Evolutionary conservation across 768 basidiomycete genomes (phyloP).

Genomic region (Baorangia bicolor): DNA sequence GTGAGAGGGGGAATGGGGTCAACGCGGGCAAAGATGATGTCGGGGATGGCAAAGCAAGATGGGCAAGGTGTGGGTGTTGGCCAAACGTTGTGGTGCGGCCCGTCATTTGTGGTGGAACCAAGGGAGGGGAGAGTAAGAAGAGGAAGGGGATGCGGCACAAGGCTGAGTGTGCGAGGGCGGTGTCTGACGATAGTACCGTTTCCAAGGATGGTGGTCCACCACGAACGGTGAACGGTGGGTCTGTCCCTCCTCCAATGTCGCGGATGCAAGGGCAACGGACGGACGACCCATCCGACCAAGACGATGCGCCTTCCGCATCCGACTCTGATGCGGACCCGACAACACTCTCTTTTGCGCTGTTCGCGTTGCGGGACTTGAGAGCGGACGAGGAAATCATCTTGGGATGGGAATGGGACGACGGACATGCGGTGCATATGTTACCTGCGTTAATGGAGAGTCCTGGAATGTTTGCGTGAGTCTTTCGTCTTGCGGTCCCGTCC

Average conservation of each 20-base stretch:
- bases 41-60: conserved; percentile 46
- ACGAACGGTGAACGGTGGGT: conserved; percentile 10
- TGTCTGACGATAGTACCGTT: not conserved
- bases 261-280: conserved; percentile 10
- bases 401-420: conserved; percentile 98
- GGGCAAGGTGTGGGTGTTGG: conserved; percentile 53
- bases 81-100: conserved; percentile 49
- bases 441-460: conserved; percentile 65
- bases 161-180: conserved; percentile 14
- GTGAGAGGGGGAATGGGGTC: not conserved
- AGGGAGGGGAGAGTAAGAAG: conserved; percentile 15
- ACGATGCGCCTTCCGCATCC: conserved; percentile 10
- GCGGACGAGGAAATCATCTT: conserved; percentile 84
- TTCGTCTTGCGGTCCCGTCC: not conserved
- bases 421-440: conserved; percentile 75
- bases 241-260: conserved; percentile 7
- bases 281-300: conserved; percentile 20
- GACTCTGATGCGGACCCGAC: conserved; percentile 31
- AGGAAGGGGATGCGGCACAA: conserved; percentile 19
- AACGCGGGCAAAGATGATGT: conserved; percentile 38
- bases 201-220: not conserved
- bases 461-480: conserved; percentile 55
- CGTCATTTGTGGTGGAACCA: conserved; percentile 36
- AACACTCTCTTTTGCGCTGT: conserved; percentile 71
- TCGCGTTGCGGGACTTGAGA: conserved; percentile 71